Conservation (phyloP, 2,329 filamentous ascomycete species). For the Catunica adiposa region DNA sequence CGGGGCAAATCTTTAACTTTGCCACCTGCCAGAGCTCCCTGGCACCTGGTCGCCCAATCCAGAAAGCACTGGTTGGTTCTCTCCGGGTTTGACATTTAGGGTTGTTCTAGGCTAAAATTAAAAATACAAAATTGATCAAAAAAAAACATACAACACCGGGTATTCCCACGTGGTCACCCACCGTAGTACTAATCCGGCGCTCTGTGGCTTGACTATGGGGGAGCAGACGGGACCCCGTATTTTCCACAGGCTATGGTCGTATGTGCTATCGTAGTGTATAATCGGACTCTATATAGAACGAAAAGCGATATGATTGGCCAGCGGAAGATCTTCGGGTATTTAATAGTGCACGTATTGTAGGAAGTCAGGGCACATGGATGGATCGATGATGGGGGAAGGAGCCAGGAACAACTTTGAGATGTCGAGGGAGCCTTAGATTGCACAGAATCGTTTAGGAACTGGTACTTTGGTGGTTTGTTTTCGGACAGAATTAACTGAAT, state of each 20-base stretch:
- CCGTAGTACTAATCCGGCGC: not conserved
- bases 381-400: no score
- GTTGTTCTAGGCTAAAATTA: not conserved
- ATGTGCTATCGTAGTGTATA: no score
- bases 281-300: no score
- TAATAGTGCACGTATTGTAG: no score
- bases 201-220: not conserved
- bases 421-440: no score
- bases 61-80: not conserved
- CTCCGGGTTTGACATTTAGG: not conserved
- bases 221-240: not conserved
- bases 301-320: no score
- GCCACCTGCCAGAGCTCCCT: not conserved
- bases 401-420: no score
- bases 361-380: no score
- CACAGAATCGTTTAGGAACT: no score
- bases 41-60: not conserved
- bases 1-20: slow-evolving; percentile 9
- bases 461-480: no score
- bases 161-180: not conserved
- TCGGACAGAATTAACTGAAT: no score
- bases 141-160: not conserved
- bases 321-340: no score
- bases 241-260: slow-evolving; percentile 1
- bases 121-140: not conserved